Percentiles rank a stretch among this genome's conserved stretches.
These are phyloP conservation scores for Novymonas esmeraldas DNA, from an alignment of 208 protist genomes.

Conservation along the genomic window DNA sequence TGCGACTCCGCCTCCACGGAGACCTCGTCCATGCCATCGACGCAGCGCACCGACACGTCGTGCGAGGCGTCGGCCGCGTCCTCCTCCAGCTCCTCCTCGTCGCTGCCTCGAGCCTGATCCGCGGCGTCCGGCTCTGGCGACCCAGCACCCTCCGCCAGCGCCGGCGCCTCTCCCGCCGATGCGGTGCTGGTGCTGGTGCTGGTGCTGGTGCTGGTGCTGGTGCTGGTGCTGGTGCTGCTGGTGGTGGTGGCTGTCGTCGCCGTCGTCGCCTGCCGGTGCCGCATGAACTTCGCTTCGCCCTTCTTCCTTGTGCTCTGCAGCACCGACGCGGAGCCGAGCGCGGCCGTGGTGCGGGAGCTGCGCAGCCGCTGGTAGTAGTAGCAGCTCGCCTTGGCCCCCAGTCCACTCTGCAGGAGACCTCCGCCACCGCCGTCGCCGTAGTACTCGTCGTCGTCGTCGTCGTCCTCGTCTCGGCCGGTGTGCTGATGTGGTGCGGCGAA, in stretches of 20 bases:
- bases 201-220: no score
- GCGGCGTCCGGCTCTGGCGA: no score
- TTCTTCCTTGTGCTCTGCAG: background rate
- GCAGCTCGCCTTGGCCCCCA: slow-evolving; percentile 5
- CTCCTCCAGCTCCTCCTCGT: background rate
- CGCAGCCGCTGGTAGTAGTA: slow-evolving; percentile 28
- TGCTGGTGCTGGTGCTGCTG: no score
- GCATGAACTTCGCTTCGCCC: background rate
- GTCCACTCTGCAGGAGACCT: background rate
- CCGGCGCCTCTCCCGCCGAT: background rate
- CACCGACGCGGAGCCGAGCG: background rate
- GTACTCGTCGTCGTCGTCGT: background rate
- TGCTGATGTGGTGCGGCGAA: no score
- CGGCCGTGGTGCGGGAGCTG: slow-evolving; percentile 7
- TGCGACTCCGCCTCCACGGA: background rate
- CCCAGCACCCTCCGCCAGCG: no score
- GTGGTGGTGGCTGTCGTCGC: no score
- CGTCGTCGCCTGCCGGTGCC: no score
- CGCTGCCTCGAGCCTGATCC: no score
- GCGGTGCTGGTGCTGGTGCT: background rate
- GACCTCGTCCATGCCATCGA: slow-evolving; percentile 23
- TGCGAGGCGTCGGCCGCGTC: background rate
- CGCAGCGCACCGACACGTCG: background rate
- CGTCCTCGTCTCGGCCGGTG: background rate
- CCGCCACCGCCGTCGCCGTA: background rate